These are phyloP conservation scores for Onygenales sp. DNA, from an alignment of 2,329 filamentous ascomycete species.

Conservation along the genomic window DNA sequence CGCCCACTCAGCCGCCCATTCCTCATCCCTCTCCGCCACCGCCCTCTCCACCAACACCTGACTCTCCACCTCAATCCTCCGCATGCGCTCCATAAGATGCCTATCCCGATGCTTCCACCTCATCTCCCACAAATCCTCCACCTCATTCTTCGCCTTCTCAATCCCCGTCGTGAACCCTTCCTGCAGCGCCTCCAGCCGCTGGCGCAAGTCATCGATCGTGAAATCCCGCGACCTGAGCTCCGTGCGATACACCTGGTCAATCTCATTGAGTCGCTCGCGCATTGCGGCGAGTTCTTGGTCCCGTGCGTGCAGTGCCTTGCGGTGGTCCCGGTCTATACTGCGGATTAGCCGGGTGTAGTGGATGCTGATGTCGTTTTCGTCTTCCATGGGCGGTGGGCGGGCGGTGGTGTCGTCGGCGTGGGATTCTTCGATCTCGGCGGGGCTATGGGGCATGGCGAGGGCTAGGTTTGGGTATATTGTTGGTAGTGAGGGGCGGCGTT, in stretches of 20 bases:
- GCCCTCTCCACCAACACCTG: constrained; percentile 13
- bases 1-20: constrained; percentile 13
- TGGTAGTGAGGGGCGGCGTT: neutral
- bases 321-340: constrained; percentile 21
- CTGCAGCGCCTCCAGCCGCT: constrained; percentile 14
- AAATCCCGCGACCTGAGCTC: constrained; percentile 21
- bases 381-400: constrained; percentile 19
- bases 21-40: constrained; percentile 12
- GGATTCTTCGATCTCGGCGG: constrained; percentile 10
- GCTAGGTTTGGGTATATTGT: neutral
- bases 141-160: constrained; percentile 22
- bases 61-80: constrained; percentile 14
- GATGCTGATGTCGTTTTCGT: constrained; percentile 20
- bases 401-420: constrained; percentile 9
- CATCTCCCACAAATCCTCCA: constrained; percentile 26
- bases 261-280: constrained; percentile 19
- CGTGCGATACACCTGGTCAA: constrained; percentile 22
- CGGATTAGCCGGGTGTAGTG: constrained; percentile 22
- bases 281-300: constrained; percentile 20
- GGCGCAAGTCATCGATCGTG: constrained; percentile 19
- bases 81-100: constrained; percentile 18
- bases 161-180: constrained; percentile 15
- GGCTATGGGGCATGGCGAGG: constrained; percentile 9
- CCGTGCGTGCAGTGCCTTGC: constrained; percentile 18
- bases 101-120: constrained; percentile 25